Percentiles rank a stretch among this genome's conserved stretches.
Conservation (phyloP, 139 green algal species). For the Chlamydomonas urium region DNA sequence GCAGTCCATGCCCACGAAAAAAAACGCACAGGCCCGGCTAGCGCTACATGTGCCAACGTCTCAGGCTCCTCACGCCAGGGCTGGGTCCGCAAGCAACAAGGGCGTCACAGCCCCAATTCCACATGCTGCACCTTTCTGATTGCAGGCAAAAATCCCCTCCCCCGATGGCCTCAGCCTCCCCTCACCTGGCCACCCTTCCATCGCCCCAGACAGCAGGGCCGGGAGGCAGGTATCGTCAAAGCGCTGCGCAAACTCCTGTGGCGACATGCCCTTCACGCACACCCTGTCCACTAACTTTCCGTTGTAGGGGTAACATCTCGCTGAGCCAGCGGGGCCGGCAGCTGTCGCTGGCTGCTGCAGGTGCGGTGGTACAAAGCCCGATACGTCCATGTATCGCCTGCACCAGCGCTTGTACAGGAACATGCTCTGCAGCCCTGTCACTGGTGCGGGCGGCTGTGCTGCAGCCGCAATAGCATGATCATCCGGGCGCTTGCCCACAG, state of each 20-base stretch:
- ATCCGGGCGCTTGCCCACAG: no score
- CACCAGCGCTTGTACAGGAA: conserved; percentile 38
- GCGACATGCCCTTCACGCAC: neutral
- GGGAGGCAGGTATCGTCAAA: conserved; percentile 3
- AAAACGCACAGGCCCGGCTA: no score
- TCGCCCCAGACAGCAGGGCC: neutral
- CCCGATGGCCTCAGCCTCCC: no score
- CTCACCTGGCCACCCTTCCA: conserved; percentile 5
- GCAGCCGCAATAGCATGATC: no score
- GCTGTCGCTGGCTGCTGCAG: neutral
- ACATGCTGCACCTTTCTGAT: no score
- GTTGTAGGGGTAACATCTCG: neutral
- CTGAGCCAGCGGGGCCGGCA: neutral
- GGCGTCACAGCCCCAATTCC: no score
- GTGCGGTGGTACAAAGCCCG: neutral
- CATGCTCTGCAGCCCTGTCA: conserved; percentile 22
- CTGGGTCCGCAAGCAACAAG: no score
- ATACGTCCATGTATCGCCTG: conserved; percentile 21
- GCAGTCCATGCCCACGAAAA: no score
- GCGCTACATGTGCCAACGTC: no score
- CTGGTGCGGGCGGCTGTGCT: no score
- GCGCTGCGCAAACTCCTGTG: neutral
- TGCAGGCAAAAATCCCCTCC: no score
- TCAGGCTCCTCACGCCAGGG: no score
- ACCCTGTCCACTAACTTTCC: neutral